These are phyloP conservation scores for Leccinum sublutescens DNA, from an alignment of 768 basidiomycete genomes.

Conservation along the genomic window DNA sequence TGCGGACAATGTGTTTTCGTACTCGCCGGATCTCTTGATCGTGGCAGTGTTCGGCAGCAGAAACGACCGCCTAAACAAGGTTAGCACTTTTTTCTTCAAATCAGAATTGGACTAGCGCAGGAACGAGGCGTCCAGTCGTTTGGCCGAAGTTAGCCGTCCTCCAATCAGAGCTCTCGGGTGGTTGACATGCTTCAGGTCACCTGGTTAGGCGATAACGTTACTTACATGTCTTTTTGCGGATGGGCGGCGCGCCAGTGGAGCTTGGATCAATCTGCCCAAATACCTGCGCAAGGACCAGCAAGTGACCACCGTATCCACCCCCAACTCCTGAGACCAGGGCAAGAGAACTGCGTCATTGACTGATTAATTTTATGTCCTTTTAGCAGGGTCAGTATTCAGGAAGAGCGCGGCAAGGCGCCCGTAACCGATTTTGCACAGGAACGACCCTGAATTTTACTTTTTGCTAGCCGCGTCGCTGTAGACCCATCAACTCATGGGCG, in stretches of 20 bases:
- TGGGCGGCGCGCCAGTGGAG: neutral
- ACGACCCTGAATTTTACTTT: conserved; percentile 7
- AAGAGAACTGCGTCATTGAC: neutral
- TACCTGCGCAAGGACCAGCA: neutral
- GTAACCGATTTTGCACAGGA: neutral
- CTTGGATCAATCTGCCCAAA: neutral
- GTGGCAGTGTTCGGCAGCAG: neutral
- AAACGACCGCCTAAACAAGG: neutral
- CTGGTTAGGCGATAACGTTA: neutral
- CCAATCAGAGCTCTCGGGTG: neutral
- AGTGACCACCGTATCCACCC: neutral
- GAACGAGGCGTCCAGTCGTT: neutral
- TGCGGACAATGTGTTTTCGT: neutral
- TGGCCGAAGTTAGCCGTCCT: neutral
- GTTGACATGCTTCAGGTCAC: neutral
- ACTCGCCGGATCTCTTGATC: neutral
- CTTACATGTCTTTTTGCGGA: neutral
- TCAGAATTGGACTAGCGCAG: neutral
- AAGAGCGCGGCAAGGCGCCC: neutral
- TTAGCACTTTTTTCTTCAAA: neutral
- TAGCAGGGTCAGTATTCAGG: neutral
- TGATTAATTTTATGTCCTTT: neutral
- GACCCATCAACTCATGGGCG: neutral
- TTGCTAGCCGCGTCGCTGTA: neutral
- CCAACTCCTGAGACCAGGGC: neutral